phyloP scores from a whole-genome alignment of 139 green algal species.

The Coccomyxa sp. region DNA sequence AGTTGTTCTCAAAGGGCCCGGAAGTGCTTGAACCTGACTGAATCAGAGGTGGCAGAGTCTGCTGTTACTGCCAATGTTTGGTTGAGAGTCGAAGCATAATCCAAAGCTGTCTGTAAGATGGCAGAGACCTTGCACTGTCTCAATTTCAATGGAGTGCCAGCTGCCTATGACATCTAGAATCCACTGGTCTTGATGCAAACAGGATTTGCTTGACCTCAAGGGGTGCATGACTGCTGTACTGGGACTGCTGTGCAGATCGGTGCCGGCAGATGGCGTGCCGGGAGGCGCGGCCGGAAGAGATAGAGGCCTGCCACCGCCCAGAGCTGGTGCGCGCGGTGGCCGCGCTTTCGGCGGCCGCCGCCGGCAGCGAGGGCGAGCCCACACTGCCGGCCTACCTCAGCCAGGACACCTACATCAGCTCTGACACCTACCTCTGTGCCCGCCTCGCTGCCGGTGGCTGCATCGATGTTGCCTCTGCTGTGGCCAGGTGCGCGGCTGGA shows the following conservation, averaged over 20 bases:
- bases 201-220: no score
- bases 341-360: constrained; percentile 4
- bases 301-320: constrained; percentile 53
- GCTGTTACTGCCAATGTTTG: no score
- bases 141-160: not conserved
- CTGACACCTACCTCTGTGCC: constrained; percentile 53
- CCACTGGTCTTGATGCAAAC: not conserved
- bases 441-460: constrained; percentile 61
- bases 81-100: no score
- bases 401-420: constrained; percentile 67
- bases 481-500: constrained; percentile 17
- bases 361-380: not conserved
- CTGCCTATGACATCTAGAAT: not conserved
- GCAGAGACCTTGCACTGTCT: no score
- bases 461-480: constrained; percentile 47
- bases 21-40: no score
- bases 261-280: constrained; percentile 34
- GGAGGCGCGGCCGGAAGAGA: constrained; percentile 47
- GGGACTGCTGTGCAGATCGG: constrained; percentile 19
- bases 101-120: no score
- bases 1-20: no score
- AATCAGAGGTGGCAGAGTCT: no score
- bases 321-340: constrained; percentile 37
- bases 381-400: constrained; percentile 16
- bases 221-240: no score